These are phyloP conservation scores for Boletus smithii DNA, from an alignment of 1,284 basidiomycete genomes.

Conservation along the genomic window DNA sequence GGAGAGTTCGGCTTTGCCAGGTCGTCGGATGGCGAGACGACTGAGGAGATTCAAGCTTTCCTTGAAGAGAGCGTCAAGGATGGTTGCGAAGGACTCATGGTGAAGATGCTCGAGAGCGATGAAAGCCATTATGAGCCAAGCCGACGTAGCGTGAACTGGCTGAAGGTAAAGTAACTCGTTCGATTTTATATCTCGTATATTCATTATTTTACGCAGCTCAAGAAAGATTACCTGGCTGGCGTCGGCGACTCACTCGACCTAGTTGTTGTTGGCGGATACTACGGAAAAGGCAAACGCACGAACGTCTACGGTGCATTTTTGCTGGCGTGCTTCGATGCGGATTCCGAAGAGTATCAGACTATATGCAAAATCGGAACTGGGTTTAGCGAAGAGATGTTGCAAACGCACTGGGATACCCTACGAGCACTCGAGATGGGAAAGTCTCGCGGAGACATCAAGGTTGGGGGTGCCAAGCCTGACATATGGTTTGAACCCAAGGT, in stretches of 20 bases:
- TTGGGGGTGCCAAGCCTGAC: constrained; percentile 90
- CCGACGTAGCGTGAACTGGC: constrained; percentile 93
- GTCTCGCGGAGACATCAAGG: constrained; percentile 74
- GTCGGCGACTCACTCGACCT: constrained; percentile 97
- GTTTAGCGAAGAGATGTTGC: constrained; percentile 89
- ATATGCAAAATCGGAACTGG: constrained; percentile 99
- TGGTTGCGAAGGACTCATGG: constrained; percentile 98
- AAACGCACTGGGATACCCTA: constrained; percentile 79
- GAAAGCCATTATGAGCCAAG: constrained; percentile 95
- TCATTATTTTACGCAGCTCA: constrained; percentile 56
- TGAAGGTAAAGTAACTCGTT: constrained; percentile 65
- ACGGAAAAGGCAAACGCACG: constrained; percentile 97
- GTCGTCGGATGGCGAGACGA: constrained; percentile 84
- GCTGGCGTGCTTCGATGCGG: constrained; percentile 90
- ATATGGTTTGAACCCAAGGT: constrained; percentile 94
- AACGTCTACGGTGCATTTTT: constrained; percentile 95
- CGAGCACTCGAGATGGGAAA: constrained; percentile 73
- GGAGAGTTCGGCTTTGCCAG: constrained; percentile 94
- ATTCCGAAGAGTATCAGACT: constrained; percentile 89
- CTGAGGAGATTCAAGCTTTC: constrained; percentile 94
- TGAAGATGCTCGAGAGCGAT: constrained; percentile 94
- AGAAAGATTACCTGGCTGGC: constrained; percentile 97
- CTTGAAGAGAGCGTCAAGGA: constrained; percentile 96
- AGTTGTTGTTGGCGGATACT: constrained; percentile 94
- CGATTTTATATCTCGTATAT: background rate